phyloP scores from a whole-genome alignment of 257 asterid species.

The Ligustrum vulgare region DNA sequence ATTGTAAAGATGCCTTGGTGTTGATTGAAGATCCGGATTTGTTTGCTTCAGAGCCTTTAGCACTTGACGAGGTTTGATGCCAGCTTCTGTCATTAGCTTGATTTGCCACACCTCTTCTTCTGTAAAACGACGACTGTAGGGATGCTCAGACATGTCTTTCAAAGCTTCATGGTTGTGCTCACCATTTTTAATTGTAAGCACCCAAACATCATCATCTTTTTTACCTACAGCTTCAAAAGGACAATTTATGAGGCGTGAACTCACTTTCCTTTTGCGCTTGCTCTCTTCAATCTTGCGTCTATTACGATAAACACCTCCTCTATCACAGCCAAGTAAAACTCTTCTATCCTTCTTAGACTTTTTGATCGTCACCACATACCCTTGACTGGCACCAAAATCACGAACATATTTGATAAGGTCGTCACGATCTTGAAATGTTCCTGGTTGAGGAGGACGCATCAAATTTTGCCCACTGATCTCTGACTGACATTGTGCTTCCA shows the following conservation, averaged over 20 bases:
- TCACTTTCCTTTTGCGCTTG: slow-evolving; percentile 46
- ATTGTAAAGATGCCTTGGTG: slow-evolving; percentile 52
- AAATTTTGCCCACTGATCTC: slow-evolving; percentile 26
- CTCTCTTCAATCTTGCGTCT: slow-evolving; percentile 43
- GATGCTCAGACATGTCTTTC: slow-evolving; percentile 53
- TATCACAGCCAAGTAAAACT: slow-evolving; percentile 56
- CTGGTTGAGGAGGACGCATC: slow-evolving; percentile 50
- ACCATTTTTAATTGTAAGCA: slow-evolving; percentile 43
- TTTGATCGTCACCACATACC: slow-evolving; percentile 47
- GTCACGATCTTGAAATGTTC: slow-evolving; percentile 49
- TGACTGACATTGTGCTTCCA: slow-evolving; percentile 36
- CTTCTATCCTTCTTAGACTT: slow-evolving; percentile 51
- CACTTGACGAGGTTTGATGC: slow-evolving; percentile 43
- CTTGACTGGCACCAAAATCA: slow-evolving; percentile 48
- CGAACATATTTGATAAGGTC: slow-evolving; percentile 45
- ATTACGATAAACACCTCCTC: slow-evolving; percentile 48
- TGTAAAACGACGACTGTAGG: slow-evolving; percentile 46
- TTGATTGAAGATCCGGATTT: slow-evolving; percentile 49
- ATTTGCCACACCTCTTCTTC: slow-evolving; percentile 44
- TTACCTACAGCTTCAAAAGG: slow-evolving; percentile 53
- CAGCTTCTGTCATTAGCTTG: slow-evolving; percentile 52
- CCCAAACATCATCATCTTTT: slow-evolving; percentile 50
- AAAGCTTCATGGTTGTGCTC: slow-evolving; percentile 54
- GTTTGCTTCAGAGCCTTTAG: slow-evolving; percentile 44
- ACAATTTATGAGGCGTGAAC: slow-evolving; percentile 52